Evolutionary conservation across 1,284 basidiomycete species (phyloP), one percentile per base, ranked within the genome.

Genomic region (Leccinum pachyderme): DNA sequence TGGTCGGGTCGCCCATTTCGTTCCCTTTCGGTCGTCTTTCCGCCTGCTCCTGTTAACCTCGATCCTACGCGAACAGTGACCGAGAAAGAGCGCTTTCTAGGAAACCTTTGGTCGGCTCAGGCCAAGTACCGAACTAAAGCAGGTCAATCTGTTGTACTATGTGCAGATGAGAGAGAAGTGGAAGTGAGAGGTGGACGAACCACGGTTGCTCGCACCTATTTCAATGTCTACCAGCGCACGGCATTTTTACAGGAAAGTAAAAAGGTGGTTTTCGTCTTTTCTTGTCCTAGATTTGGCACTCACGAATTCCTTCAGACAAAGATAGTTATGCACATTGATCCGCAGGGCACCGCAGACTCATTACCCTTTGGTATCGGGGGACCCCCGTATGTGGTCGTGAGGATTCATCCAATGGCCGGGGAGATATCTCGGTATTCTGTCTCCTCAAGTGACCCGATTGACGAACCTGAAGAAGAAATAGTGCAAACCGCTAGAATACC

Each of bases 1-100:
- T 95, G 93, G 91, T 83, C 84, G 15, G 87, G 86, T 35, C 84
- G 95, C 13, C 80, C 91, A 5, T 89, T 94, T 63, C 85, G 95
- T 25, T 81, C 86, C 2, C 78, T 89, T 51, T 80, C 84, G 4
- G 85, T 88, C 11, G 77, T 93, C 5, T 78, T 83, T 53, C 91
- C 92, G 3, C 88, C 90, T 9, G 73, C 81, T 28, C 75, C 84
- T 0, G 68, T 81, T 35, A 82, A 83, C 55, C 68, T 86, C 28
- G 87, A 92, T 64, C 85, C 88, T 15, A 72, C 75, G 0, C 78
- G 82, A 49, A 80, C 84, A 2, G 79, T 83, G 54, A 69, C 67
- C 5, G 88, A 89, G 66, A 95, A 93, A 72, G 77, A 80, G 50
- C 82, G 89, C n/a, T 95, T 96, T 68, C 70, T 98, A 52, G 84